These are phyloP conservation scores for Phytophthora tentaculata DNA, from an alignment of 352 stramenopile genomes.

Conservation along the genomic window DNA sequence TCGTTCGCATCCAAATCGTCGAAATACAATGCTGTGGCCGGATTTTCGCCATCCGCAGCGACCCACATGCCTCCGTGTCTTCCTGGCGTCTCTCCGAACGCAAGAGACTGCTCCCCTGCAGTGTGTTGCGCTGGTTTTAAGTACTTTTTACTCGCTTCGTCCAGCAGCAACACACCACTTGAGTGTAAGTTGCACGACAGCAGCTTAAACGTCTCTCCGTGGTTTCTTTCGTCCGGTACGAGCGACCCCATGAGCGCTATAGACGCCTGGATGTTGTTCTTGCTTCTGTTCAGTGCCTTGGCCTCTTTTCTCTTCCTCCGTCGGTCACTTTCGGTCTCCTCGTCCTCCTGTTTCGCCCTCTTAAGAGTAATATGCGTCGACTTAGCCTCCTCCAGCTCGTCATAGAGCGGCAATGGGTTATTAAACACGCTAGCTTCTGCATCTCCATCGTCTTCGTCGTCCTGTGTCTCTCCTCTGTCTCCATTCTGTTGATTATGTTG, in stretches of 20 bases:
- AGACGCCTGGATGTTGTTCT: slow-evolving; percentile 80
- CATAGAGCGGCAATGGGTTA: slow-evolving; percentile 68
- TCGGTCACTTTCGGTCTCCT: slow-evolving; percentile 21
- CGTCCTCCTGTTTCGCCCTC: slow-evolving; percentile 14
- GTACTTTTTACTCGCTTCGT: slow-evolving; percentile 83
- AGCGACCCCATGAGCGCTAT: slow-evolving; percentile 86
- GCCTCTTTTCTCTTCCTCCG: slow-evolving; percentile 29
- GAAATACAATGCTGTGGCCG: slow-evolving; percentile 48
- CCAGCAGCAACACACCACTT: slow-evolving; percentile 75
- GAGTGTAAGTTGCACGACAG: slow-evolving; percentile 79
- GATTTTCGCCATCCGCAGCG: slow-evolving; percentile 28
- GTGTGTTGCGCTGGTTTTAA: slow-evolving; percentile 31
- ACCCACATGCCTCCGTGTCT: slow-evolving; percentile 28
- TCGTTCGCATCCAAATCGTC: slow-evolving; percentile 46
- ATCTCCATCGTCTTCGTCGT: slow-evolving; percentile 36
- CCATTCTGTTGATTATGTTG: slow-evolving; percentile 19
- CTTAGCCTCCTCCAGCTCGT: slow-evolving; percentile 66
- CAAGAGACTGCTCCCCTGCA: slow-evolving; percentile 14
- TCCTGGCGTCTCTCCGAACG: slow-evolving; percentile 37
- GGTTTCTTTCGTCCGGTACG: slow-evolving; percentile 74
- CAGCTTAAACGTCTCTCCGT: slow-evolving; percentile 88
- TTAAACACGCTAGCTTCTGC: slow-evolving; percentile 45
- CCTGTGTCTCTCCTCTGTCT: slow-evolving; percentile 24
- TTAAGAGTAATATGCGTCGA: slow-evolving; percentile 62
- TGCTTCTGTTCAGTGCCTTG: slow-evolving; percentile 43